Conservation (phyloP, 768 basidiomycete species). For the Russula virescens region DNA sequence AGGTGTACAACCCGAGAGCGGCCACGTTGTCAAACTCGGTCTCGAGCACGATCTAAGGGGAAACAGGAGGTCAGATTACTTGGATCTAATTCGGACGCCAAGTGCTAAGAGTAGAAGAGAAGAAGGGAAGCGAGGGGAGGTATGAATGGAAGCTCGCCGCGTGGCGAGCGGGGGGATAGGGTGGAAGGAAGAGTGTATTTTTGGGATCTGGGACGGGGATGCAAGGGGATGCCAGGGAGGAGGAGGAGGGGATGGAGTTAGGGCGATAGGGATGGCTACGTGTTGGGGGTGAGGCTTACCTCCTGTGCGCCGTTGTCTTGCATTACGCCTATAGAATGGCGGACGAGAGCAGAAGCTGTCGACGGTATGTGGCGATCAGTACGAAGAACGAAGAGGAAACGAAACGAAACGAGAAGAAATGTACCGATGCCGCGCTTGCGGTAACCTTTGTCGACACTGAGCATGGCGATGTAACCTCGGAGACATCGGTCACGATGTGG, state of each 20-base stretch:
- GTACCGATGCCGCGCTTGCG: constrained; percentile 96
- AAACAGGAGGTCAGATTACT: background rate
- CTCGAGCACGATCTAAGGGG: constrained; percentile 83
- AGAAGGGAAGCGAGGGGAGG: no score
- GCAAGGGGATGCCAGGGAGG: background rate
- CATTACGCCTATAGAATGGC: constrained; percentile 81
- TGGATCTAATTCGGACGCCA: background rate
- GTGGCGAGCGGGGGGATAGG: background rate
- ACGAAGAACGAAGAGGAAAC: background rate
- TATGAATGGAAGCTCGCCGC: constrained; percentile 27
- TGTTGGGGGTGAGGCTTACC: constrained; percentile 40
- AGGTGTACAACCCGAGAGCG: constrained; percentile 84
- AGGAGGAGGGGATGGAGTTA: constrained; percentile 5
- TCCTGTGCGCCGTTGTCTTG: constrained; percentile 76
- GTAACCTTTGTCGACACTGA: constrained; percentile 80
- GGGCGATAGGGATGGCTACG: constrained; percentile 23
- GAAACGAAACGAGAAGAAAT: constrained; percentile 47
- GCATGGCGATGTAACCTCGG: constrained; percentile 97
- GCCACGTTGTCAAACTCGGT: constrained; percentile 92
- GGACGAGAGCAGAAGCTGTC: constrained; percentile 52
- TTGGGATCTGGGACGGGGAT: constrained; percentile 3
- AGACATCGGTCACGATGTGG: constrained; percentile 69
- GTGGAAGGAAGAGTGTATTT: constrained; percentile 35
- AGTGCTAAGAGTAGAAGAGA: background rate
- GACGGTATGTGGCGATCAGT: background rate